Evolutionary conservation across 192 early-diverging fungal genomes (phyloP), one percentile per base, ranked within the genome.

Genomic region (Coemansia javaensis): DNA sequence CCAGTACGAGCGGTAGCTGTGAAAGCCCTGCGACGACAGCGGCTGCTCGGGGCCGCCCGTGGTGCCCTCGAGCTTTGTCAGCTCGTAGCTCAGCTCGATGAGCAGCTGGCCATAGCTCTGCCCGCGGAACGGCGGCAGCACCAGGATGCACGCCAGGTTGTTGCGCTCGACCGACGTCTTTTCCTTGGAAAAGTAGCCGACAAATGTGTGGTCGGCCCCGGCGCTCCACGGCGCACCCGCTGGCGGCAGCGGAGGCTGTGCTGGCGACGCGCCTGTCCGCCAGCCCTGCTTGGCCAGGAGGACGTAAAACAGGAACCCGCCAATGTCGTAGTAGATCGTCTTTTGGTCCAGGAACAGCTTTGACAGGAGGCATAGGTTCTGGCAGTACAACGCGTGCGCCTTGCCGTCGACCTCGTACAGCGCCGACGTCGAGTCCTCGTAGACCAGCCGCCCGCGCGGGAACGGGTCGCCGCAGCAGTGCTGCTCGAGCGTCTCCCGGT

Each of bases 281-380:
- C 28, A 30, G 5, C 5, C 28, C 28, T 39, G 47, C 21, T 63
- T 66, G 27, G 44, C 50, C 21, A 75, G 85, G 47, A 98, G 66
- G 0, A 97, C 78, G 59, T 94, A 98, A 56, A 98, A 98, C n/a
- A 91, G 56, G 52, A 97, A 98, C 5, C 86, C 79, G 39, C 91
- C 88, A 14, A 94, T 80, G 48, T 97, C 96, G 59, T 93, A 98
- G 47, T 89, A 97, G 10, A 97, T 76, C 1, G 93, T 94, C 62
- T 98, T 98, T 78, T 94, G 89, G 60, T 98, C 96, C 36, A 98
- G 64, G 66, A 97, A 98, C 61, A 93, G 76, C 60, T 97, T 98
- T 30, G 90, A 87, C 44, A 98, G 56, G 14, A 98, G 71, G 34
- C 90, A 94, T 17, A 98, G 63, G 62, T 94, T 97, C 52, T 98